Evolutionary conservation across 257 asterid species (phyloP).

Genomic region (Solanum peruvianum): DNA sequence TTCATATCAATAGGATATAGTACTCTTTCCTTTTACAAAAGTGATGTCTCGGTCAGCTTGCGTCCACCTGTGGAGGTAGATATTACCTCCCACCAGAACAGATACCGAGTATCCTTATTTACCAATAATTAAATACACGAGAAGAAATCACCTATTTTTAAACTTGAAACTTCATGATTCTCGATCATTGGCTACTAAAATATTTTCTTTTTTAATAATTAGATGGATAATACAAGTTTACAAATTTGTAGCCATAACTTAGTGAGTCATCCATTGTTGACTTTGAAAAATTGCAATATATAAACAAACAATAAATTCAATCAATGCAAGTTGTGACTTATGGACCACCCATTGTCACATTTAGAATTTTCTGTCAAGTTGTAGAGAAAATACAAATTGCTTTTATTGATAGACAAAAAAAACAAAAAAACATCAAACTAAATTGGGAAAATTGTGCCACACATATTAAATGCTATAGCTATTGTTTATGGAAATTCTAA

Average conservation of each 20-base stretch:
- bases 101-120: accelerated
- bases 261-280: neutral
- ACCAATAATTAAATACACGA: accelerated
- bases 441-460: too few species aligned
- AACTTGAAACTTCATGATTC: accelerated
- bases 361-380: neutral
- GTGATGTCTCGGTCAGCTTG: neutral
- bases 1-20: neutral
- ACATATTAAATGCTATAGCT: too few species aligned
- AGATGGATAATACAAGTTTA: neutral
- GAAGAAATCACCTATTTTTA: neutral
- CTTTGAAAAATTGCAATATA: neutral
- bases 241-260: neutral
- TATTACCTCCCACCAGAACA: neutral
- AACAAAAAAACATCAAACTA: neutral
- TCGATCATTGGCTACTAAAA: neutral
- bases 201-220: neutral
- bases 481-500: too few species aligned
- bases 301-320: neutral
- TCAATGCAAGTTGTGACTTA: neutral
- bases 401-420: neutral
- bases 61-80: accelerated
- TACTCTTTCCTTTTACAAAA: neutral
- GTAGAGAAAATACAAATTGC: neutral
- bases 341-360: neutral